Conservation (phyloP, 2,329 filamentous ascomycete genomes). For the Aspergillus clavatus region DNA sequence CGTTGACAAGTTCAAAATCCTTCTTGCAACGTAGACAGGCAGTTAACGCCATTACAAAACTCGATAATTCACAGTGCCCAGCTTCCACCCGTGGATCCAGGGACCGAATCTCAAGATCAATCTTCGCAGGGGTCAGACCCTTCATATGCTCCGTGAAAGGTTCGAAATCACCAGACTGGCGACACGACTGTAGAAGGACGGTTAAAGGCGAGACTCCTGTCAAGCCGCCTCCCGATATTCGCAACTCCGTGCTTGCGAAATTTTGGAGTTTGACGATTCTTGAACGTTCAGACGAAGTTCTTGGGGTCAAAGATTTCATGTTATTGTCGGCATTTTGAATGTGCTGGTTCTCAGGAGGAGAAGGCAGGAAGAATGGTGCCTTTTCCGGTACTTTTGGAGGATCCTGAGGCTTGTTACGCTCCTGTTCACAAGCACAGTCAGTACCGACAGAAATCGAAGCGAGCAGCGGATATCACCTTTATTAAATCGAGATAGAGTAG, state of each 20-base stretch:
- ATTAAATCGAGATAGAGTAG: slow-evolving; percentile 88
- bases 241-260: slow-evolving; percentile 33
- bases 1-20: slow-evolving; percentile 91
- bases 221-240: too few relatives aligned
- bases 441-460: slow-evolving; percentile 11
- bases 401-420: slow-evolving; percentile 90
- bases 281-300: slow-evolving; percentile 50
- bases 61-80: slow-evolving; percentile 62
- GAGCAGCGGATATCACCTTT: slow-evolving; percentile 38
- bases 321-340: slow-evolving; percentile 27
- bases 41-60: slow-evolving; percentile 79
- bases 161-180: slow-evolving; percentile 56
- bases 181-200: slow-evolving; percentile 42
- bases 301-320: slow-evolving; percentile 27
- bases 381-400: slow-evolving; percentile 88
- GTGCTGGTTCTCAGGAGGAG: slow-evolving; percentile 25
- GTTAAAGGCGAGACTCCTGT: slow-evolving; percentile 41
- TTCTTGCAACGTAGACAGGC: slow-evolving; percentile 60
- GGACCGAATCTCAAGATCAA: slow-evolving; percentile 86
- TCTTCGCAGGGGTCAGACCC: slow-evolving; percentile 72
- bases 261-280: slow-evolving; percentile 66
- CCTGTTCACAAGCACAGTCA: slow-evolving; percentile 39
- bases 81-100: slow-evolving; percentile 49
- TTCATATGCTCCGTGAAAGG: slow-evolving; percentile 75
- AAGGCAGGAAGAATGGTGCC: slow-evolving; percentile 87